A percentile compares a stretch with the other conserved stretches of the same genome.
phyloP scores from a whole-genome alignment of 116 monocot species.

The Papilionanthe hybrid region DNA sequence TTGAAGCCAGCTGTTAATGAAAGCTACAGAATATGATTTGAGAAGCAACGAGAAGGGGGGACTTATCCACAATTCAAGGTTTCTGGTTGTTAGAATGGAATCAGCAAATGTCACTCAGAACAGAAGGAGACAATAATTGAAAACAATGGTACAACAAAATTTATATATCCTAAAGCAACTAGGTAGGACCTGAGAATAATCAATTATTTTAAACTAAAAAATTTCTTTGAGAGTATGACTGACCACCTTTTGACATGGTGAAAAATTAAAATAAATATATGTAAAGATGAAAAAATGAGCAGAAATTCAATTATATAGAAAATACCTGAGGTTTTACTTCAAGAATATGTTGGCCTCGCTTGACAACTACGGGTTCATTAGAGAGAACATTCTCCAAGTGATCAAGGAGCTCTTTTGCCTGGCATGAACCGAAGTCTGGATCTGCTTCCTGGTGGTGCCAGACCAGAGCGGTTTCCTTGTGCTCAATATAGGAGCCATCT shows the following conservation, averaged over 20 bases:
- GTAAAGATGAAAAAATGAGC: no score
- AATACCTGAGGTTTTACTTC: slow-evolving; percentile 35
- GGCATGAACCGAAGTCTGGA: slow-evolving; percentile 24
- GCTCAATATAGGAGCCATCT: slow-evolving; percentile 32
- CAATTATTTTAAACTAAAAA: no score
- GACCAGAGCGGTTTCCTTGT: slow-evolving; percentile 31
- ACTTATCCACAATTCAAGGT: not conserved
- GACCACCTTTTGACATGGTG: no score
- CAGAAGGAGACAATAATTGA: not conserved
- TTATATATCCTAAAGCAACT: not conserved
- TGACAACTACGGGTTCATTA: slow-evolving; percentile 34
- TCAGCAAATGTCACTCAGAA: slow-evolving; percentile 2
- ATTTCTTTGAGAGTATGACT: no score
- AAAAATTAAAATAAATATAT: not conserved
- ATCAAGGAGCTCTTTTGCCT: slow-evolving; percentile 27
- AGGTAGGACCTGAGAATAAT: no score
- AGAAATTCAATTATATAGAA: not conserved
- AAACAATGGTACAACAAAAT: not conserved
- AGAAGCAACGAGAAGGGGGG: not conserved
- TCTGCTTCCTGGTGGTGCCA: slow-evolving; percentile 36
- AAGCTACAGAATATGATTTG: not conserved
- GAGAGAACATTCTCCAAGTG: slow-evolving; percentile 38
- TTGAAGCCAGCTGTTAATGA: not conserved
- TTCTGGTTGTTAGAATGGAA: not conserved
- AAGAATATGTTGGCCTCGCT: slow-evolving; percentile 28